These are phyloP conservation scores for Yarrowia divulgata DNA, from an alignment of 805 yeast species.

Conservation along the genomic window DNA sequence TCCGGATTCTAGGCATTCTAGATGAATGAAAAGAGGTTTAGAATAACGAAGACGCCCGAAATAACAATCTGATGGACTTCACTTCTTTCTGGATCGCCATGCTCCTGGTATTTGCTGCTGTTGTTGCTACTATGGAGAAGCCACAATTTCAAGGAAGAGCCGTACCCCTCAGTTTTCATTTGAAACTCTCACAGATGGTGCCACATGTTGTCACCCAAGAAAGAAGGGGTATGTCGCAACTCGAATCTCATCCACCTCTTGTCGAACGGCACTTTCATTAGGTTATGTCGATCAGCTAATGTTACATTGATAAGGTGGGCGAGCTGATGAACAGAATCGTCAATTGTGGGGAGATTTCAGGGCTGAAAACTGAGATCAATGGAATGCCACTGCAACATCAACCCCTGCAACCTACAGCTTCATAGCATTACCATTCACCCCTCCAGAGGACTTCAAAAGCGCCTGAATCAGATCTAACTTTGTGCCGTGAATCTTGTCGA, in stretches of 20 bases:
- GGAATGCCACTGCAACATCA: no score
- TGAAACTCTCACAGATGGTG: no score
- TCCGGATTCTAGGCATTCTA: no score
- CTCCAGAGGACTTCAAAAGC: not conserved
- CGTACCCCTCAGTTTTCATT: not conserved
- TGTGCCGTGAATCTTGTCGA: conserved; percentile 7
- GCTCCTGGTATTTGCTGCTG: not conserved
- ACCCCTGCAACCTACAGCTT: no score
- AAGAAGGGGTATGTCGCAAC: not conserved
- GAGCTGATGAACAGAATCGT: not conserved
- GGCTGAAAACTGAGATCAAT: no score
- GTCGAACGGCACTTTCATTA: conserved; percentile 19
- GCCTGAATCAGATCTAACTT: conserved; percentile 5
- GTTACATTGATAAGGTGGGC: conserved; percentile 26
- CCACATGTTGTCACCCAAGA: not conserved
- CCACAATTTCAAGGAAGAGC: not conserved
- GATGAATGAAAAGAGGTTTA: no score
- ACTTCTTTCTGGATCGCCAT: not conserved
- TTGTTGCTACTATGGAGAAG: not conserved
- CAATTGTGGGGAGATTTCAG: not conserved
- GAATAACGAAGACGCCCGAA: no score
- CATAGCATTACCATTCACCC: no score
- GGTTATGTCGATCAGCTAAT: conserved; percentile 11
- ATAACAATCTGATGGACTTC: not conserved
- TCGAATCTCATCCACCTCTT: no score